These are phyloP conservation scores for Xylariaceae sp. DNA, from an alignment of 2,329 filamentous ascomycete species.

Conservation along the genomic window DNA sequence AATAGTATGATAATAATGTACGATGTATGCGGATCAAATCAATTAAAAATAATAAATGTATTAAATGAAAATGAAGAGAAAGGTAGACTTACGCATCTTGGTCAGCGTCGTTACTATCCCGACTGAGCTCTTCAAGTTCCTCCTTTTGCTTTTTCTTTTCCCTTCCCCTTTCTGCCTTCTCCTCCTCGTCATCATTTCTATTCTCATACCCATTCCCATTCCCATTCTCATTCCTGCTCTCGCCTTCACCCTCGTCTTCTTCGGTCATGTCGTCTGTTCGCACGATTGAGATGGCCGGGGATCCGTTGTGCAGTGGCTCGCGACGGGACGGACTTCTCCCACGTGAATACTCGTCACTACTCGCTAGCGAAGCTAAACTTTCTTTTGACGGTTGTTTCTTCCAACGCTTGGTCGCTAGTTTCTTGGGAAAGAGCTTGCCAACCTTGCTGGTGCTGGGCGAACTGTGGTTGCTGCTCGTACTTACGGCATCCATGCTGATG, in stretches of 20 bases:
- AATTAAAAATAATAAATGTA: too few species aligned
- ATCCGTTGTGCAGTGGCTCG: constrained; percentile 18
- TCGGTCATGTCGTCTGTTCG: constrained; percentile 26
- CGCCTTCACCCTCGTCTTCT: constrained; percentile 36
- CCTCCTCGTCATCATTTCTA: not conserved
- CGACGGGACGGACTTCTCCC: constrained; percentile 32
- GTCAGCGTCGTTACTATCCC: constrained; percentile 41
- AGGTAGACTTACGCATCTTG: constrained; percentile 35
- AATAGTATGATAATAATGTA: not conserved
- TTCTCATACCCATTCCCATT: not conserved
- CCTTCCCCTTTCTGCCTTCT: not conserved
- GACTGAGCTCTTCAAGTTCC: constrained; percentile 34
- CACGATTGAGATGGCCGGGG: constrained; percentile 22
- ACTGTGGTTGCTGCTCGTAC: constrained; percentile 17
- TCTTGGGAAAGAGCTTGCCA: constrained; percentile 51
- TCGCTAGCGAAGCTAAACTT: constrained; percentile 36
- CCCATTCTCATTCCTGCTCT: not conserved
- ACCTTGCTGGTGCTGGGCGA: constrained; percentile 21
- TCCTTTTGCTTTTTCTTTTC: constrained; percentile 1
- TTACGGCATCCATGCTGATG: constrained; percentile 30
- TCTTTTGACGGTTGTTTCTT: constrained; percentile 49
- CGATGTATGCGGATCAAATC: not conserved
- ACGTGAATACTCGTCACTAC: constrained; percentile 36
- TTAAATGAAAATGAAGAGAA: constrained; percentile 11
- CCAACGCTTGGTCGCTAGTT: constrained; percentile 51